These are phyloP conservation scores for Ogataea ramenticola DNA, from an alignment of 805 yeast genomes.

Conservation along the genomic window DNA sequence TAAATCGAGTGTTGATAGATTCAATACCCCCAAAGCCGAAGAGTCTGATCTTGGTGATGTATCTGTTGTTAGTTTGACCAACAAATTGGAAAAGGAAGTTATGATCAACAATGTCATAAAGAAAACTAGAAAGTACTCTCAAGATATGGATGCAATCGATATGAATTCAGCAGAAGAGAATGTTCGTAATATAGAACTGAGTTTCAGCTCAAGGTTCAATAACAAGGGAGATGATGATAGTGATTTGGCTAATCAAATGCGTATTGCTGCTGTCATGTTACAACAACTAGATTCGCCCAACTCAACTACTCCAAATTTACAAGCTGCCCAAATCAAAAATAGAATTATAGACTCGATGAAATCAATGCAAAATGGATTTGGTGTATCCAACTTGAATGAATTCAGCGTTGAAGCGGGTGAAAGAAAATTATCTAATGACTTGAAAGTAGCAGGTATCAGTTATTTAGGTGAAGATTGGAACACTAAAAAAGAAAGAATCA, in stretches of 20 bases:
- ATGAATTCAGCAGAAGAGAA: slow-evolving; percentile 9
- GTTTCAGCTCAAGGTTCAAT: slow-evolving; percentile 18
- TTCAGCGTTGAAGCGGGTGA: slow-evolving; percentile 77
- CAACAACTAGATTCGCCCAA: slow-evolving; percentile 67
- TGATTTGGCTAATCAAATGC: slow-evolving; percentile 82
- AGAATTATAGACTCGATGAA: slow-evolving; percentile 70
- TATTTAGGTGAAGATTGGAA: slow-evolving; percentile 93
- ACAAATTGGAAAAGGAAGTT: slow-evolving; percentile 30
- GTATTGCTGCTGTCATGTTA: slow-evolving; percentile 93
- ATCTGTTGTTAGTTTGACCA: slow-evolving; percentile 49
- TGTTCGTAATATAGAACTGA: slow-evolving; percentile 18
- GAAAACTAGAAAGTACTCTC: slow-evolving; percentile 8
- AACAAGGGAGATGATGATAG: slow-evolving; percentile 22
- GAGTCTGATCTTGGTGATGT: slow-evolving; percentile 77
- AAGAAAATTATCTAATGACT: slow-evolving; percentile 84
- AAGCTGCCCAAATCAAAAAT: slow-evolving; percentile 59
- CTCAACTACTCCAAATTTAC: slow-evolving; percentile 50
- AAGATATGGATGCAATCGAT: slow-evolving; percentile 2
- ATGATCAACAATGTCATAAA: slow-evolving; percentile 4
- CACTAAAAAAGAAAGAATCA: slow-evolving; percentile 70
- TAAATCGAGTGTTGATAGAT: slow-evolving; percentile 3
- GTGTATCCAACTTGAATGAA: slow-evolving; percentile 41
- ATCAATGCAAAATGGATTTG: slow-evolving; percentile 62
- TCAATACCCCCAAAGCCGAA: slow-evolving; percentile 14
- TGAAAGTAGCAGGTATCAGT: slow-evolving; percentile 70